phyloP scores from a whole-genome alignment of 2,329 filamentous ascomycete genomes.

The Cladophialophora exuberans region DNA sequence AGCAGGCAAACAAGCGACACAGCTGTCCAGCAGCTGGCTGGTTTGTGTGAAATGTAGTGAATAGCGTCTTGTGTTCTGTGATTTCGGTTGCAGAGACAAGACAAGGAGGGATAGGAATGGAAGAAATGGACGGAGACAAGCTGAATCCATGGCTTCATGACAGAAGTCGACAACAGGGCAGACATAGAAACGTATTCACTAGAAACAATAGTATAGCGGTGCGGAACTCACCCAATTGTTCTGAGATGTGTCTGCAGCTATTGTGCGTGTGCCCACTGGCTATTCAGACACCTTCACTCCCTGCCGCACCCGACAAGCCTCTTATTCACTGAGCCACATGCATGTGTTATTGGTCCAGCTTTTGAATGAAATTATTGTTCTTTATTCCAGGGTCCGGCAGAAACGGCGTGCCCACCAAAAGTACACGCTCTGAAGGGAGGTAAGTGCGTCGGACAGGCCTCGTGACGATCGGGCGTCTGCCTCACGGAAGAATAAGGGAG shows the following conservation, averaged over 20 bases:
- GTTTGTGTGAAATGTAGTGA: background rate
- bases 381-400: background rate
- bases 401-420: too few relatives aligned
- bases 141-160: too few relatives aligned
- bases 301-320: slow-evolving; percentile 21
- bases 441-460: background rate
- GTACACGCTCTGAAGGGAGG: background rate
- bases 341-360: slow-evolving; percentile 11
- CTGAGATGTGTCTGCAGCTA: slow-evolving; percentile 9
- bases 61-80: too few relatives aligned
- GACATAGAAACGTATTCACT: too few relatives aligned
- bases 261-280: slow-evolving; percentile 7
- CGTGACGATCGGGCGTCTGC: background rate
- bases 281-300: slow-evolving; percentile 25
- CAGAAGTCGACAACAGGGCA: too few relatives aligned
- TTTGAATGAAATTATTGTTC: too few relatives aligned
- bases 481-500: background rate
- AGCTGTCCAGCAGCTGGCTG: background rate
- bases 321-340: slow-evolving; percentile 11
- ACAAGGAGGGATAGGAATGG: too few relatives aligned
- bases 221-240: slow-evolving; percentile 25
- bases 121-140: too few relatives aligned
- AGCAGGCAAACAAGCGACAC: background rate
- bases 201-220: slow-evolving; percentile 10
- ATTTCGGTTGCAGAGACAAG: too few relatives aligned